Percentiles rank a stretch among this genome's conserved stretches.
These are phyloP conservation scores for Hirschfeldia incana DNA, from an alignment of 345 rosid species.

Conservation along the genomic window DNA sequence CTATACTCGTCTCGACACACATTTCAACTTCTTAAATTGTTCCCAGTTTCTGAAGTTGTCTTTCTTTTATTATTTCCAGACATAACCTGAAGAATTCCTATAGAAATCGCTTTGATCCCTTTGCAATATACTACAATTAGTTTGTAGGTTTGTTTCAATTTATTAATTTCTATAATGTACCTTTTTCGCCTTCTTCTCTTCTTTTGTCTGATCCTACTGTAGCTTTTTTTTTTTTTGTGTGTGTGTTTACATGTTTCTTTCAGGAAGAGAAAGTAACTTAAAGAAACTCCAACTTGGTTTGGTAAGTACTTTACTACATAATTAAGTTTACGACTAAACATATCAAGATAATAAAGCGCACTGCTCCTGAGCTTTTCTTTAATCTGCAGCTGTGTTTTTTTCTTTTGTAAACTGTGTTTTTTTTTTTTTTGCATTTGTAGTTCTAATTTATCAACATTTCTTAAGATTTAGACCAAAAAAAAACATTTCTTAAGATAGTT, in stretches of 20 bases:
- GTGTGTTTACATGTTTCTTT: not conserved
- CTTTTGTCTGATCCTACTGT: conserved; percentile 5
- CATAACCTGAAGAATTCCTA: not conserved
- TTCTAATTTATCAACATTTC: not conserved
- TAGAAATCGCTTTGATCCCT: not conserved
- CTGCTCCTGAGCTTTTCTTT: not conserved
- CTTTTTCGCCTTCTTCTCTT: conserved; percentile 9
- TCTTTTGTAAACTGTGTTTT: not conserved
- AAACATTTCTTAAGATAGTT: not conserved
- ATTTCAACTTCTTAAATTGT: conserved; percentile 15
- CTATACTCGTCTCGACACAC: conserved; percentile 10
- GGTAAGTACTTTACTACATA: not conserved
- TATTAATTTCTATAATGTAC: not conserved
- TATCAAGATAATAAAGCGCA: not conserved
- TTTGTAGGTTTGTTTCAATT: not conserved
- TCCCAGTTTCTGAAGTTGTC: conserved; percentile 5
- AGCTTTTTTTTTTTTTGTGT: not conserved
- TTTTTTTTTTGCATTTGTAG: not conserved
- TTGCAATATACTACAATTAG: not conserved
- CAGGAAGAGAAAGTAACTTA: not conserved
- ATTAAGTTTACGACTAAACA: not conserved
- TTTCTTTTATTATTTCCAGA: not conserved
- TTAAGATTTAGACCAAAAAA: not conserved
- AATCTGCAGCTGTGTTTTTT: not conserved
- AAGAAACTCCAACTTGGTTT: conserved; percentile 8